Evolutionary conservation across 2,329 filamentous ascomycete genomes (phyloP).

Genomic region (Atkinsonella texensis): DNA sequence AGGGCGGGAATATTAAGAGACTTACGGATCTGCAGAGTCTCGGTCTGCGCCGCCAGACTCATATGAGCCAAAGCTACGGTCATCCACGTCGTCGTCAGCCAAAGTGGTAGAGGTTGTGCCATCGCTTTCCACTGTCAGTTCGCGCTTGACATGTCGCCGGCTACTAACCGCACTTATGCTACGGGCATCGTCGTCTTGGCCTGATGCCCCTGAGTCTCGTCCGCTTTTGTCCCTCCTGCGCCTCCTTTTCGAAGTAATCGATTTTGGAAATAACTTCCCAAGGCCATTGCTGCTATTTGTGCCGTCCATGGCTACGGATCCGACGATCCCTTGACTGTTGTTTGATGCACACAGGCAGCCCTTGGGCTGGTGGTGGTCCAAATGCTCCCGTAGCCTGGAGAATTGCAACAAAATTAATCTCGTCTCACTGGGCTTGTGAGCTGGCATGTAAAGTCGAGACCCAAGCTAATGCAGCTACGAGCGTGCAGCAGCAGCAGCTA

Average conservation of each 20-base stretch:
- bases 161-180: constrained; percentile 20
- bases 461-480: neutral
- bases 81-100: constrained; percentile 20
- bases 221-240: constrained; percentile 34
- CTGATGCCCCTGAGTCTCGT: constrained; percentile 20
- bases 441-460: neutral
- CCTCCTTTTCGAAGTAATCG: constrained; percentile 36
- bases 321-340: neutral
- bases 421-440: neutral
- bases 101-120: constrained; percentile 17
- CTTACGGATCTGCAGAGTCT: constrained; percentile 12
- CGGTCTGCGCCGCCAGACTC: constrained; percentile 20
- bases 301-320: constrained; percentile 9
- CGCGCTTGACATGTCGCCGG: constrained; percentile 15
- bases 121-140: constrained; percentile 24
- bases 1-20: neutral
- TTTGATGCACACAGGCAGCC: neutral
- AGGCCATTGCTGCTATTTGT: constrained; percentile 21
- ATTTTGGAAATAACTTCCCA: constrained; percentile 41
- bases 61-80: constrained; percentile 21
- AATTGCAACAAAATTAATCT: neutral
- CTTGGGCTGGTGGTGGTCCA: neutral
- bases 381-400: neutral
- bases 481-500: neutral
- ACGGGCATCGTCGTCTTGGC: constrained; percentile 18